These are phyloP conservation scores for Penicillium sclerotiorum DNA, from an alignment of 2,329 filamentous ascomycete species.

Conservation along the genomic window DNA sequence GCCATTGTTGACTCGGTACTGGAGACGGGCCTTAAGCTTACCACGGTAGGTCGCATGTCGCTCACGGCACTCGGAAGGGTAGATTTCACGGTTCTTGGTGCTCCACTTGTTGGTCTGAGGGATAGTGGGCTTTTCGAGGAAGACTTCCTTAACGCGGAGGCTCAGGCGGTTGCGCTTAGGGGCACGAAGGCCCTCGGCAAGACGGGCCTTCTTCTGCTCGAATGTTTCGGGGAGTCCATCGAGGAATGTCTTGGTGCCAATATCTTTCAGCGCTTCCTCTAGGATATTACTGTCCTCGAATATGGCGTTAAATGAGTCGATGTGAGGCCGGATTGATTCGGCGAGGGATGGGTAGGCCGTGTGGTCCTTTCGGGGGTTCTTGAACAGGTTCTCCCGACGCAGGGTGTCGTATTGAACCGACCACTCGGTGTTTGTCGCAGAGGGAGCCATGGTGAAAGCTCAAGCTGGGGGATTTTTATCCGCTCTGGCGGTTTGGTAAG, in stretches of 20 bases:
- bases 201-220: constrained; percentile 39
- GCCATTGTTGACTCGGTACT: constrained; percentile 84
- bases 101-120: constrained; percentile 83
- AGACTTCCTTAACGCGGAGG: constrained; percentile 77
- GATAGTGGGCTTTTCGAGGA: constrained; percentile 78
- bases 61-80: constrained; percentile 92
- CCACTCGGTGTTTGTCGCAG: constrained; percentile 71
- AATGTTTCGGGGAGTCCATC: constrained; percentile 66
- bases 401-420: constrained; percentile 82
- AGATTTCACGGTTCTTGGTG: constrained; percentile 76
- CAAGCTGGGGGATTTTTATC: constrained; percentile 5
- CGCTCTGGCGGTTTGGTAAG: not conserved
- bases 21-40: constrained; percentile 77
- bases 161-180: constrained; percentile 71
- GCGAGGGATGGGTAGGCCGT: constrained; percentile 87
- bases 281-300: constrained; percentile 75
- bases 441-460: constrained; percentile 53
- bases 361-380: constrained; percentile 81
- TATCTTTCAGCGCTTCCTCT: constrained; percentile 78
- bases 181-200: constrained; percentile 59
- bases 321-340: constrained; percentile 84
- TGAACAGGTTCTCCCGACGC: constrained; percentile 84
- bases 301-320: constrained; percentile 92
- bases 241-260: constrained; percentile 83
- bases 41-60: constrained; percentile 90